Evolutionary conservation across 78 protist genomes (phyloP), one percentile per base, ranked within the genome.

Genomic region (Dictyostelium intermedium): DNA sequence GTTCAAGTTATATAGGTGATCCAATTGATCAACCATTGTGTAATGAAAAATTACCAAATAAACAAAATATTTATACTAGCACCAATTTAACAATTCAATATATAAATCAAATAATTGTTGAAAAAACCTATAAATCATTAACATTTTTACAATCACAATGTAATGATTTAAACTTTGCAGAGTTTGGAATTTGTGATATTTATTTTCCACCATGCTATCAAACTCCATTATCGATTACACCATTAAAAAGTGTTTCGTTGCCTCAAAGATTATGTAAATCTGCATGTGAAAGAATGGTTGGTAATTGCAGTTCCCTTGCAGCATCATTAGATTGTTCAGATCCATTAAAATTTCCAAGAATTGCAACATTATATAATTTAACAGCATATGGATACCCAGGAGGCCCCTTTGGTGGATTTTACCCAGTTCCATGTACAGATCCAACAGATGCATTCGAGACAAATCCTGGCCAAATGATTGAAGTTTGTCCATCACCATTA

Each of bases 1-100:
- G 82, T 41, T 39, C 82, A 41, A n/a, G 10, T n/a, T 80, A 80
- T 80, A 80, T 80, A 27, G 84, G 84, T 10, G 84, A 80, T 80
- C 47, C 69, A 47, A 39, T 30, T 80, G 70, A 39, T 27, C 84
- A 47, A 47, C 14, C 37, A 30, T 27, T 80, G 13, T 80, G 84
- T 30, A 30, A n/a, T 13, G 61, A 27, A 16, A 80, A 80, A 80
- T 30, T 80, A 35, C 45, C 45, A 35, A 35, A 30, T 35, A 14
- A 35, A 14, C 27, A 76, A 23, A 37, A 20, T 8, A 39, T 76
- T 37, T 76, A 76, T 41, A 39, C 82, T 20, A 39, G 53, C 35
- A 27, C 5, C 39, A 76, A 39, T 76, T 2, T 9, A n/a, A 39
- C 56, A 10, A 20, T 63, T 27, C 84, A 80, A 30, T 27, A 50